Conservation (phyloP, 2,329 filamentous ascomycete genomes). For the Whalleya microplaca region DNA sequence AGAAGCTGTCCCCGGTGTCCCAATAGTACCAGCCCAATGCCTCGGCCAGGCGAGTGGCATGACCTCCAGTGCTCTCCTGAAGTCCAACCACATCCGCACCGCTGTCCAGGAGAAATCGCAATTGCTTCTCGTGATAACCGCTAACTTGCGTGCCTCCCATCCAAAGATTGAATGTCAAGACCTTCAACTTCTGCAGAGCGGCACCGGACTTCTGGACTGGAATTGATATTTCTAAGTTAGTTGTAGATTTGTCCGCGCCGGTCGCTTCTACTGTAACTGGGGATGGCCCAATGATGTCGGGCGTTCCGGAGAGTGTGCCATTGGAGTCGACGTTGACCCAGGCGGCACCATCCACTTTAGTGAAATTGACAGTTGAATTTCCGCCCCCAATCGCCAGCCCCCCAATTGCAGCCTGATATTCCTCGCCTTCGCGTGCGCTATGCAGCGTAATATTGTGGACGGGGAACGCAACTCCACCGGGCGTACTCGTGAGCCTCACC, state of each 20-base stretch:
- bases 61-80: slow-evolving; percentile 41
- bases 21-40: slow-evolving; percentile 46
- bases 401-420: slow-evolving; percentile 37
- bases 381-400: slow-evolving; percentile 38
- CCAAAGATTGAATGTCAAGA: slow-evolving; percentile 48
- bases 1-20: slow-evolving; percentile 37
- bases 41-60: slow-evolving; percentile 39
- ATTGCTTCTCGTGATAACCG: slow-evolving; percentile 44
- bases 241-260: slow-evolving; percentile 27
- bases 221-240: slow-evolving; percentile 37
- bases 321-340: slow-evolving; percentile 41
- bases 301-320: slow-evolving; percentile 43
- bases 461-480: slow-evolving; percentile 31
- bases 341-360: slow-evolving; percentile 28
- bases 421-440: slow-evolving; percentile 42
- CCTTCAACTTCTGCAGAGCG: slow-evolving; percentile 38
- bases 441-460: slow-evolving; percentile 36
- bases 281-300: slow-evolving; percentile 23
- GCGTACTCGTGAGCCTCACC: slow-evolving; percentile 27
- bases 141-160: slow-evolving; percentile 41
- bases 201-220: slow-evolving; percentile 34
- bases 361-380: slow-evolving; percentile 32
- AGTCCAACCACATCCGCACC: slow-evolving; percentile 43
- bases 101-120: slow-evolving; percentile 38
- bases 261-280: slow-evolving; percentile 36